phyloP scores from a whole-genome alignment of 2,329 filamentous ascomycete species.

The Penicillium sp. region DNA sequence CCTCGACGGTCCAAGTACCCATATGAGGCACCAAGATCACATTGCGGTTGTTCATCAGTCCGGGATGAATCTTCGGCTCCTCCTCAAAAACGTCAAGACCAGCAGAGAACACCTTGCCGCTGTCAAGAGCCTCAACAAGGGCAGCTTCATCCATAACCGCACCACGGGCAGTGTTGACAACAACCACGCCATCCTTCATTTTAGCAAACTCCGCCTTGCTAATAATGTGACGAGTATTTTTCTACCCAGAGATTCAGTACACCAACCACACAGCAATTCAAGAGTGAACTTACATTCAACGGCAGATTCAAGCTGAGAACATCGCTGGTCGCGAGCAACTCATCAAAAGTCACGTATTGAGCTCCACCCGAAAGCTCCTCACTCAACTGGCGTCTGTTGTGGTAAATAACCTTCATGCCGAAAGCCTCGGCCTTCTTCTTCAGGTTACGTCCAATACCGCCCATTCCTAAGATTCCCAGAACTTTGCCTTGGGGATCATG shows the following conservation, averaged over 20 bases:
- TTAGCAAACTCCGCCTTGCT: conserved; percentile 67
- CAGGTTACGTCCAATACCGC: conserved; percentile 77
- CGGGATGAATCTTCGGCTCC: conserved; percentile 74
- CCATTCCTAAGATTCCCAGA: conserved; percentile 82
- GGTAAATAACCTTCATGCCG: conserved; percentile 73
- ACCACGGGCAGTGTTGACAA: conserved; percentile 81
- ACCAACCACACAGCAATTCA: not conserved
- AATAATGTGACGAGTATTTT: conserved; percentile 74
- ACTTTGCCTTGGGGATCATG: conserved; percentile 78
- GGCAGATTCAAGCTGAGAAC: conserved; percentile 80
- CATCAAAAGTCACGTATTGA: conserved; percentile 65
- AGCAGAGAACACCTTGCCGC: conserved; percentile 67
- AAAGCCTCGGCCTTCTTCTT: conserved; percentile 73
- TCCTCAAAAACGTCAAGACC: conserved; percentile 83
- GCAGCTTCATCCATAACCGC: conserved; percentile 81
- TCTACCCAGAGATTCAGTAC: conserved; percentile 34
- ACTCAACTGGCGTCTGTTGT: conserved; percentile 66
- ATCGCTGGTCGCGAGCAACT: conserved; percentile 68
- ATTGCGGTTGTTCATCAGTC: conserved; percentile 67
- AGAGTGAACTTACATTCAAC: conserved; percentile 65
- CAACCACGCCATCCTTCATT: conserved; percentile 76
- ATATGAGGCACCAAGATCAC: conserved; percentile 81
- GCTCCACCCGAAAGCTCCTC: conserved; percentile 50
- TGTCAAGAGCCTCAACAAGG: conserved; percentile 70
- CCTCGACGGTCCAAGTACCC: conserved; percentile 77